Percentiles rank a stretch among this genome's conserved stretches.
phyloP scores from a whole-genome alignment of 2,329 filamentous ascomycete genomes.

The Aspergillus viridinutans region DNA sequence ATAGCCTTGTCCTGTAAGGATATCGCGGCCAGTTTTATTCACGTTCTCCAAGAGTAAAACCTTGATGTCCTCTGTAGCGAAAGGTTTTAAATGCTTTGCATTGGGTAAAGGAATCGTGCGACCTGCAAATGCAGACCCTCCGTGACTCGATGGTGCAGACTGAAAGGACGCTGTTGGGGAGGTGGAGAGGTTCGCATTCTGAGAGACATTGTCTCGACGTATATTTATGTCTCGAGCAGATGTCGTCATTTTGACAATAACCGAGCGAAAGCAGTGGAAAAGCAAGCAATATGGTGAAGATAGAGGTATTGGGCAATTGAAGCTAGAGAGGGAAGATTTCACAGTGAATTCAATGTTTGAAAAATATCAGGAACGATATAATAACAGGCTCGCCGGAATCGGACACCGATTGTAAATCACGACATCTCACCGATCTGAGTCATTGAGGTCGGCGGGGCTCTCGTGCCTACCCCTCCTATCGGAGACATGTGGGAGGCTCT shows the following conservation, averaged over 20 bases:
- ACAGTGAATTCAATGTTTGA: background rate
- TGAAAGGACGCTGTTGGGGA: slow-evolving; percentile 73
- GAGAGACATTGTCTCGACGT: slow-evolving; percentile 43
- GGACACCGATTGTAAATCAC: background rate
- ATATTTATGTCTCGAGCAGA: slow-evolving; percentile 34
- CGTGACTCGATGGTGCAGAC: slow-evolving; percentile 65
- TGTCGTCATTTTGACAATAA: slow-evolving; percentile 15
- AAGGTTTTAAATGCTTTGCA: slow-evolving; percentile 83
- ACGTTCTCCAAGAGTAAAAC: slow-evolving; percentile 94
- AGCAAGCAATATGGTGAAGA: slow-evolving; percentile 2
- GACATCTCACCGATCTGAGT: background rate
- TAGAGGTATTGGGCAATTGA: background rate
- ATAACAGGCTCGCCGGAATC: background rate
- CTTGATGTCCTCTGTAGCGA: slow-evolving; percentile 93
- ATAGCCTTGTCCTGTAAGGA: slow-evolving; percentile 81
- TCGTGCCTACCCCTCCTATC: background rate
- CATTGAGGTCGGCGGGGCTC: background rate
- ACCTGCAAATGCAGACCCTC: slow-evolving; percentile 41
- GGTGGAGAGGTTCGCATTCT: slow-evolving; percentile 64
- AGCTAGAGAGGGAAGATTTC: background rate
- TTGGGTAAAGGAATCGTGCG: slow-evolving; percentile 44
- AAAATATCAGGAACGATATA: background rate
- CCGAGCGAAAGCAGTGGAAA: background rate
- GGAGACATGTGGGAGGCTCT: background rate
- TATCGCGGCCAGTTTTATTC: slow-evolving; percentile 81